Percentiles rank a stretch among this genome's conserved stretches.
phyloP scores from a whole-genome alignment of 1,284 basidiomycete genomes.

The Cerioporus squamosus region DNA sequence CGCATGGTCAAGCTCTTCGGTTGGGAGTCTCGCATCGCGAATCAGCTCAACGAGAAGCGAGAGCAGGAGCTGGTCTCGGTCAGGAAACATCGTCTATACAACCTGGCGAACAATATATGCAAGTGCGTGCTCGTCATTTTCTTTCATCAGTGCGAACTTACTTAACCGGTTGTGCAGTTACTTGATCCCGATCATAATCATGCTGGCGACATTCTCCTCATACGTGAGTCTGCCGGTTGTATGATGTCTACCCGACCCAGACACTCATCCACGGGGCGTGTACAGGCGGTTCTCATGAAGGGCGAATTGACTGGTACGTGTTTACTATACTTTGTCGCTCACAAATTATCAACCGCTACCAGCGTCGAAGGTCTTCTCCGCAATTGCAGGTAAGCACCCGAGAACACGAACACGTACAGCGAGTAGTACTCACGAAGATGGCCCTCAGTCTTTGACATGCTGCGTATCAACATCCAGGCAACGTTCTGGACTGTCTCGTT shows the following conservation, averaged over 20 bases:
- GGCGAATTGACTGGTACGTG: constrained; percentile 36
- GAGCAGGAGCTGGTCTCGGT: constrained; percentile 59
- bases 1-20: constrained; percentile 42
- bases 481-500: constrained; percentile 38
- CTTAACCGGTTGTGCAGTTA: constrained; percentile 42
- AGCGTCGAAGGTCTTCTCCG: constrained; percentile 46
- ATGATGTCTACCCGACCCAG: background rate
- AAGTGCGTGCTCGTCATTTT: constrained; percentile 11
- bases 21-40: constrained; percentile 54
- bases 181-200: constrained; percentile 66
- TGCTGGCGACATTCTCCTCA: constrained; percentile 68
- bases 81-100: constrained; percentile 35
- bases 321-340: background rate
- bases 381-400: constrained; percentile 37
- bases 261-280: background rate
- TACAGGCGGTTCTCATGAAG: constrained; percentile 40
- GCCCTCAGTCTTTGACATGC: constrained; percentile 39
- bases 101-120: constrained; percentile 5
- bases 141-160: background rate
- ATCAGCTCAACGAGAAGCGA: constrained; percentile 49
- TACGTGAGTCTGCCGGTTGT: constrained; percentile 41
- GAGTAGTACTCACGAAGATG: background rate
- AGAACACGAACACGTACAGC: background rate
- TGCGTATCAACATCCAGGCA: constrained; percentile 36
- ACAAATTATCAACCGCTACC: constrained; percentile 21